Conservation (phyloP, 805 yeast genomes). For the Saturnispora bothae region DNA sequence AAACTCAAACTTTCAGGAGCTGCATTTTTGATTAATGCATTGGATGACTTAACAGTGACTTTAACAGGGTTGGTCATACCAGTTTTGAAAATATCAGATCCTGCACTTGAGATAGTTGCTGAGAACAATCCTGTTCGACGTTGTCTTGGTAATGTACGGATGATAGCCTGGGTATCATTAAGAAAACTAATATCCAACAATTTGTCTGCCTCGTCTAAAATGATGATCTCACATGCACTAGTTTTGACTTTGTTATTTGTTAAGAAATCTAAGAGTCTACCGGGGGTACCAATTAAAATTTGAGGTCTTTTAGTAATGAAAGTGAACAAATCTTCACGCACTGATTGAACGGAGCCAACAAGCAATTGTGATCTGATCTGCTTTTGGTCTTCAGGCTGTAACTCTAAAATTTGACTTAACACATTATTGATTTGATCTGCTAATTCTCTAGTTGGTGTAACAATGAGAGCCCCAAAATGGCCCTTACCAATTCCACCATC, state of each 20-base stretch:
- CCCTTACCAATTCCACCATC: slow-evolving; percentile 40
- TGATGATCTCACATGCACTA: slow-evolving; percentile 55
- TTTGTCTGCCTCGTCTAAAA: slow-evolving; percentile 91
- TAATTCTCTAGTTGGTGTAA: slow-evolving; percentile 60
- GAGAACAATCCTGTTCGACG: slow-evolving; percentile 89
- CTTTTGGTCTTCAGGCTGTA: slow-evolving; percentile 36
- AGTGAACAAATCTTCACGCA: slow-evolving; percentile 59
- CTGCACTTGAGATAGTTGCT: slow-evolving; percentile 83
- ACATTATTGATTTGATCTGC: slow-evolving; percentile 67
- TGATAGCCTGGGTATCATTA: slow-evolving; percentile 54
- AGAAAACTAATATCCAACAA: slow-evolving; percentile 70
- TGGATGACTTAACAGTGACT: slow-evolving; percentile 56
- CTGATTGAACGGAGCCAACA: slow-evolving; percentile 52
- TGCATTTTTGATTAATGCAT: slow-evolving; percentile 21
- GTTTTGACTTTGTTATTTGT: slow-evolving; percentile 49
- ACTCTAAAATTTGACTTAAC: slow-evolving; percentile 45
- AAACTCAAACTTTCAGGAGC: slow-evolving; percentile 59
- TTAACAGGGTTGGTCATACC: slow-evolving; percentile 93
- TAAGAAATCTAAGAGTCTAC: slow-evolving; percentile 70
- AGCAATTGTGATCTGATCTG: slow-evolving; percentile 46
- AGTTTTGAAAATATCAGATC: slow-evolving; percentile 65
- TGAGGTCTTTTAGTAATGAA: slow-evolving; percentile 54
- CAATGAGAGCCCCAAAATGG: slow-evolving; percentile 57
- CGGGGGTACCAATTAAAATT: slow-evolving; percentile 85
- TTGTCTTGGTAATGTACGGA: slow-evolving; percentile 72